These are phyloP conservation scores for Phialemoniopsis sp. DNA, from an alignment of 2,329 filamentous ascomycete genomes.

Conservation along the genomic window DNA sequence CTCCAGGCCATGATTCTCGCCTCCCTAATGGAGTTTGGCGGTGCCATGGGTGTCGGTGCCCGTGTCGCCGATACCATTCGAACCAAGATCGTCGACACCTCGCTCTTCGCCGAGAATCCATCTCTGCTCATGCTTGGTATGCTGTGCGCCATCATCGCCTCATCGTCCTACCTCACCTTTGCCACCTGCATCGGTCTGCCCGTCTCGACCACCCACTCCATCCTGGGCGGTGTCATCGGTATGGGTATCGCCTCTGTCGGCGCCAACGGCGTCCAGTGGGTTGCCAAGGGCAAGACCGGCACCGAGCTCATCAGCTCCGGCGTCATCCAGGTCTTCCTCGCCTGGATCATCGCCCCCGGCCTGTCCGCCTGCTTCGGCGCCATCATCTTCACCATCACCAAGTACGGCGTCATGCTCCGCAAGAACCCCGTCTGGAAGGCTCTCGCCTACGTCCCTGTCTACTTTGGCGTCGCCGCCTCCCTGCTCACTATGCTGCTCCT, in stretches of 20 bases:
- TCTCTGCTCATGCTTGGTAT: slow-evolving; percentile 54
- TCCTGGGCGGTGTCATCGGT: slow-evolving; percentile 56
- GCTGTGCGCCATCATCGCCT: slow-evolving; percentile 50
- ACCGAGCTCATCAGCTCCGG: slow-evolving; percentile 32
- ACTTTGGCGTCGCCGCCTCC: slow-evolving; percentile 50
- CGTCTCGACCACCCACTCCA: slow-evolving; percentile 58
- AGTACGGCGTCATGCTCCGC: slow-evolving; percentile 51
- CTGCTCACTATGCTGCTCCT: slow-evolving; percentile 59
- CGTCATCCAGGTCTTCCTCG: slow-evolving; percentile 56
- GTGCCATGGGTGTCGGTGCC: slow-evolving; percentile 55
- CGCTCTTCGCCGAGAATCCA: slow-evolving; percentile 40
- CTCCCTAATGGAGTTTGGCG: slow-evolving; percentile 58
- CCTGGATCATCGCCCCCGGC: slow-evolving; percentile 56
- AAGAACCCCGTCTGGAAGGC: slow-evolving; percentile 48
- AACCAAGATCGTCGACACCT: slow-evolving; percentile 51
- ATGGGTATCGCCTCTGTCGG: slow-evolving; percentile 55
- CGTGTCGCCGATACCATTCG: slow-evolving; percentile 59
- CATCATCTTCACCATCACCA: slow-evolving; percentile 51
- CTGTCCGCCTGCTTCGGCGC: slow-evolving; percentile 49
- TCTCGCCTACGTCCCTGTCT: slow-evolving; percentile 48
- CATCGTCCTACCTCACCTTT: slow-evolving; percentile 52
- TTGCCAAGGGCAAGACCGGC: slow-evolving; percentile 28
- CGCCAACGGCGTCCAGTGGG: slow-evolving; percentile 48
- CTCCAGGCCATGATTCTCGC: slow-evolving; percentile 56
- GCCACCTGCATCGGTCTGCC: slow-evolving; percentile 51